A percentile compares a stretch with the other conserved stretches of the same genome.
phyloP scores from a whole-genome alignment of 257 asterid genomes.

The Lithospermum erythrorhizon region DNA sequence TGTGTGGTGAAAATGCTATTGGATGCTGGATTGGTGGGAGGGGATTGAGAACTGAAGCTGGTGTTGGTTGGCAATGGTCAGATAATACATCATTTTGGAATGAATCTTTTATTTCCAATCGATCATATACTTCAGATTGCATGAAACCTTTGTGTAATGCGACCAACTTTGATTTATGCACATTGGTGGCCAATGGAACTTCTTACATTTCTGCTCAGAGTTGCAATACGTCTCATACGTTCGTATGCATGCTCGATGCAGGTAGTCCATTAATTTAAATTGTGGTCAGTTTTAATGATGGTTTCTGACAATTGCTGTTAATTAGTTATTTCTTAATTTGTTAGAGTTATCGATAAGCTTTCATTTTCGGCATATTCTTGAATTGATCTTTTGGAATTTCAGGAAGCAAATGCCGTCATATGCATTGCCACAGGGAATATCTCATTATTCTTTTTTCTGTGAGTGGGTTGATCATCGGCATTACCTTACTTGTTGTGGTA shows the following conservation, averaged over 20 bases:
- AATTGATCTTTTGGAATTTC: constrained; percentile 18
- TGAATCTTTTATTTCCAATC: constrained; percentile 20
- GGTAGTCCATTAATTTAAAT: constrained; percentile 24
- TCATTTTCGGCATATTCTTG: background rate
- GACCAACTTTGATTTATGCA: constrained; percentile 35
- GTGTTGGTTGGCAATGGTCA: constrained; percentile 64
- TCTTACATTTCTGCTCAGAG: constrained; percentile 40
- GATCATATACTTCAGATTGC: constrained; percentile 25
- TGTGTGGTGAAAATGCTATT: constrained; percentile 36
- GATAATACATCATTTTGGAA: constrained; percentile 52
- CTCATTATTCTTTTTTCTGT: constrained; percentile 80
- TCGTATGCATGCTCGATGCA: constrained; percentile 50
- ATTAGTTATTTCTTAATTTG: constrained; percentile 1
- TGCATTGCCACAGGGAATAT: constrained; percentile 85
- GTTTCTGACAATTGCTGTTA: constrained; percentile 4
- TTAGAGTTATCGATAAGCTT: background rate
- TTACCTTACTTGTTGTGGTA: constrained; percentile 62
- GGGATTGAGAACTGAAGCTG: constrained; percentile 18
- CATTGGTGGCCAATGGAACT: constrained; percentile 41
- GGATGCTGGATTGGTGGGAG: constrained; percentile 95
- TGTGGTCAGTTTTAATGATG: constrained; percentile 3
- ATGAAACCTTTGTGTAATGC: constrained; percentile 33
- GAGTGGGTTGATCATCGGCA: constrained; percentile 76
- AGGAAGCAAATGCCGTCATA: constrained; percentile 61
- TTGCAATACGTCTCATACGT: constrained; percentile 54